These are phyloP conservation scores for Ophiostoma triangulosporum DNA, from an alignment of 2,329 filamentous ascomycete species.

Conservation along the genomic window DNA sequence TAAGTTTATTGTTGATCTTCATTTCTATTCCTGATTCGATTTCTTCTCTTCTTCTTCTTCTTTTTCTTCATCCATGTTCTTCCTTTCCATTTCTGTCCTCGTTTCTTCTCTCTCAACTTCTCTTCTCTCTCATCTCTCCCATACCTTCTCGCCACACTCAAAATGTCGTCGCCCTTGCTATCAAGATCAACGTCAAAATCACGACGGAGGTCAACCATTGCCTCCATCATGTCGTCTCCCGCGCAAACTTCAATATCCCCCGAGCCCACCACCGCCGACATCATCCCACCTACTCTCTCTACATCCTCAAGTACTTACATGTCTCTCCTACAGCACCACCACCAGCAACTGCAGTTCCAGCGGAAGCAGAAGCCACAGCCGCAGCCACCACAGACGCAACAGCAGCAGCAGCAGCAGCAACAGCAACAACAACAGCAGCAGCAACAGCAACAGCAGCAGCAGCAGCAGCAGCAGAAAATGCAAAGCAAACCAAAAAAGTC, in stretches of 20 bases:
- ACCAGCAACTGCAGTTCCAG: slow-evolving; percentile 10
- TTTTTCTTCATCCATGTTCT: slow-evolving; percentile 7
- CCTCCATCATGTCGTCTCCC: background rate
- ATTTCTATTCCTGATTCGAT: too few species aligned
- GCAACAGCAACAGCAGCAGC: slow-evolving; percentile 13
- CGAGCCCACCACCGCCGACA: background rate
- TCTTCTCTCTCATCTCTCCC: background rate
- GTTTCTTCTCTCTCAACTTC: too few species aligned
- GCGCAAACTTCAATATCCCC: background rate
- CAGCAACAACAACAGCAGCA: background rate
- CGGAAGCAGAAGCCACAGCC: background rate
- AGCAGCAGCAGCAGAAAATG: background rate
- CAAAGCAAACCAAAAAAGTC: background rate
- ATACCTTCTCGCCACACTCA: background rate
- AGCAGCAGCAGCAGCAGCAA: background rate
- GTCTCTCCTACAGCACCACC: slow-evolving; percentile 9
- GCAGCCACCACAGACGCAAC: background rate
- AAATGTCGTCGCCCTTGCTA: background rate
- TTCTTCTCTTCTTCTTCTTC: slow-evolving; percentile 9
- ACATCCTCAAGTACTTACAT: slow-evolving; percentile 7
- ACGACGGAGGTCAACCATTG: background rate
- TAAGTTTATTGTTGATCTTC: too few species aligned
- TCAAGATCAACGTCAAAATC: background rate
- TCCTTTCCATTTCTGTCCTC: too few species aligned
- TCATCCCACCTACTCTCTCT: background rate